phyloP scores from a whole-genome alignment of 2,329 filamentous ascomycete genomes.

The Aspergillus persii region DNA sequence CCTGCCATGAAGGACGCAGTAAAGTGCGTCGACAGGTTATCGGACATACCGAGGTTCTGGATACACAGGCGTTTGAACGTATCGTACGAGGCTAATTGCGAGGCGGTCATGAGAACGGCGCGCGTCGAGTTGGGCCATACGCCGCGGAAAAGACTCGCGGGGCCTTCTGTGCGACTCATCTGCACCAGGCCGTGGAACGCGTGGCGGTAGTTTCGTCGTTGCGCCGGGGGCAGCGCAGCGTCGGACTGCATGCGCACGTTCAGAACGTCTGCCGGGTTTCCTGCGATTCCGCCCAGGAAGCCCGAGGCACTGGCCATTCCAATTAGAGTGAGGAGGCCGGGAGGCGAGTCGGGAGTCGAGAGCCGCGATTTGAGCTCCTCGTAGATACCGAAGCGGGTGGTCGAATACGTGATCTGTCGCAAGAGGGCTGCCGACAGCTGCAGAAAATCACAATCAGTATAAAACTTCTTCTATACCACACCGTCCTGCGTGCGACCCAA shows the following conservation, averaged over 20 bases:
- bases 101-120: conserved; percentile 65
- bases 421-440: conserved; percentile 84
- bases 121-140: conserved; percentile 63
- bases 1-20: conserved; percentile 61
- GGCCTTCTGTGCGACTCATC: conserved; percentile 84
- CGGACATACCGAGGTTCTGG: conserved; percentile 50
- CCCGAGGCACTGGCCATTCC: conserved; percentile 80
- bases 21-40: conserved; percentile 62
- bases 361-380: conserved; percentile 80
- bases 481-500: not conserved
- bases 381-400: conserved; percentile 93
- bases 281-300: conserved; percentile 81
- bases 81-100: conserved; percentile 64
- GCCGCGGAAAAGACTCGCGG: conserved; percentile 72
- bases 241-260: conserved; percentile 99
- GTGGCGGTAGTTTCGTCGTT: conserved; percentile 85
- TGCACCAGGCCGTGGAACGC: conserved; percentile 81
- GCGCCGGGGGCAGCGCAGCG: conserved; percentile 67
- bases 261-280: conserved; percentile 92
- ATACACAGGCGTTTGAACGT: conserved; percentile 60
- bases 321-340: conserved; percentile 73
- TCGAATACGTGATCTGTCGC: conserved; percentile 93
- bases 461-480: not conserved
- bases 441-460: conserved; percentile 2
- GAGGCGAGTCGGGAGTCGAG: conserved; percentile 52